phyloP scores from a whole-genome alignment of 768 basidiomycete genomes.

The Russula olivacea region DNA sequence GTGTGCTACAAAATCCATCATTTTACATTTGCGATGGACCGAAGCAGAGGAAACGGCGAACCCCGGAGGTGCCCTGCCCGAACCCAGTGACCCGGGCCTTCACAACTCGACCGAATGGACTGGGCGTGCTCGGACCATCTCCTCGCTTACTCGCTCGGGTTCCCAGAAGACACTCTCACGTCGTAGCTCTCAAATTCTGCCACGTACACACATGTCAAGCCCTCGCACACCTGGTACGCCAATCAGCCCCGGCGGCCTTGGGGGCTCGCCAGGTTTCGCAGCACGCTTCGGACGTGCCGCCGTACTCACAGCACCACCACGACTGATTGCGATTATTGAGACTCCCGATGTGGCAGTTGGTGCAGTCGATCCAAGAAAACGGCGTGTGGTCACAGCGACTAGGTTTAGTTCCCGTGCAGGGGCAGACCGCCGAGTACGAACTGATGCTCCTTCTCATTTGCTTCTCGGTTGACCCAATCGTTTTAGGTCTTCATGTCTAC shows the following conservation, averaged over 20 bases:
- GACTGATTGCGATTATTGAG: constrained; percentile 74
- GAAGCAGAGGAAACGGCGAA: constrained; percentile 45
- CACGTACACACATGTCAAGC: constrained; percentile 28
- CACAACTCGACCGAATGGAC: constrained; percentile 28
- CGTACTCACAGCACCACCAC: constrained; percentile 77
- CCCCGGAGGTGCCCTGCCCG: constrained; percentile 15
- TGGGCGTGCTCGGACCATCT: constrained; percentile 38
- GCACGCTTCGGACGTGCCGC: constrained; percentile 63
- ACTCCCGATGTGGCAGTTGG: constrained; percentile 88
- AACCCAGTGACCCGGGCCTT: constrained; percentile 24
- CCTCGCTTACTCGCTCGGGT: constrained; percentile 50
- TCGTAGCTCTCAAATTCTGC: constrained; percentile 29
- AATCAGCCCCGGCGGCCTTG: constrained; percentile 33
- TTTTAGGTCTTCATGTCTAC: constrained; percentile 77
- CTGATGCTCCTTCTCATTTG: neutral
- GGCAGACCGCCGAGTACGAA: constrained; percentile 71
- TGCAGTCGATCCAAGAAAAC: constrained; percentile 78
- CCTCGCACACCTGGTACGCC: constrained; percentile 47
- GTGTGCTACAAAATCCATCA: constrained; percentile 87
- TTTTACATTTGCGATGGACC: constrained; percentile 82
- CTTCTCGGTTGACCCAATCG: neutral
- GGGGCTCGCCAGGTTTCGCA: constrained; percentile 32
- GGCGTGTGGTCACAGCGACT: constrained; percentile 81
- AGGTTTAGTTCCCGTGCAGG: constrained; percentile 80
- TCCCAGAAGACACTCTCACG: constrained; percentile 43